Base-by-base conservation (phyloP, 768 basidiomycete genomes). In the Mycena vulgaris region DNA sequence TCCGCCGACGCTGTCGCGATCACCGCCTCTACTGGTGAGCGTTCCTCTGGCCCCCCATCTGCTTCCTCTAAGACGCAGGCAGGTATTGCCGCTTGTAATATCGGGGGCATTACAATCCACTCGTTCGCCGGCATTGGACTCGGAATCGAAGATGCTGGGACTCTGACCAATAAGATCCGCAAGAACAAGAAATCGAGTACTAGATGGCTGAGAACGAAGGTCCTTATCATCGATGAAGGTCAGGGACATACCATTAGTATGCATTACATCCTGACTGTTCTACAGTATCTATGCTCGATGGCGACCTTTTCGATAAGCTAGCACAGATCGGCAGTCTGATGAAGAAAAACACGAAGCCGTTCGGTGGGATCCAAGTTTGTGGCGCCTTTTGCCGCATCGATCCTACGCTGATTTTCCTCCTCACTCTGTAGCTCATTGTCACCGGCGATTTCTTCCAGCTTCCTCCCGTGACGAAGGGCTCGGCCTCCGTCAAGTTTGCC, bases 381-480 rank as follows among this genome's bases (percentile, higher is more conserved):
- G 19, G 17, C 3, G 17, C 21, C 35, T 1, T n/a, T 31, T 48
- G 27, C 0, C 39, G 14, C 70, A 28, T 23, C 42, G 33, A 16
- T 33, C 45, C 13, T 6, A 28, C 48, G 48, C 25, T 25, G 55
- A 28, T 63, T 5, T 30, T 52, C n/a, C 49, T 53, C 23, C 40
- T 45, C 61, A 10, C 28, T 51, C 40, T 60, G 9, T 77, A 96
- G 94, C 82, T 98, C 45, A 86, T 99, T 68, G 92, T 98, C 27
- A 97, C 96, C 2, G 98, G 98, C 10, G 98, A 99, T 78, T 99
- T 99, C 83, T 98, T 99, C 83, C 97, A 99, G 79, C 88, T 99
- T 6, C 98, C 98, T 0, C 98, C 98, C 2, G 96, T 99, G 0
- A 84, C 85, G 9, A 96, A 92, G 78, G 85, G 87, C 28, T 76